These are phyloP conservation scores for Xylariaceae sp. DNA, from an alignment of 2,329 filamentous ascomycete genomes.

Conservation along the genomic window DNA sequence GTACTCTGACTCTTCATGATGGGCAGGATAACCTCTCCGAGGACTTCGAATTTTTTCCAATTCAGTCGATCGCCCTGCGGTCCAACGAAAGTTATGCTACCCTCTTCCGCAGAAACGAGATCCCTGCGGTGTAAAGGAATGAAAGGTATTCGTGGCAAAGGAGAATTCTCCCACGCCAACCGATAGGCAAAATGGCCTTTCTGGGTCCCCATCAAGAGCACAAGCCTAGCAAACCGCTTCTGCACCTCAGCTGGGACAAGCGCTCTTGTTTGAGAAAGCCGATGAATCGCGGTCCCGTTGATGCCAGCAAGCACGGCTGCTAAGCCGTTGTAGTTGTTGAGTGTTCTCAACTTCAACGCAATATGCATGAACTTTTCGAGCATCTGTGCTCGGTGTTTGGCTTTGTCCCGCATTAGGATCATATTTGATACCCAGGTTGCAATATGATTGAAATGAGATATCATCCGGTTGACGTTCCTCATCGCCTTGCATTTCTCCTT, in stretches of 20 bases:
- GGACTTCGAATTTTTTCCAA: slow-evolving; percentile 97
- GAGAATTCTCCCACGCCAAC: slow-evolving; percentile 96
- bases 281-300: slow-evolving; percentile 84
- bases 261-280: slow-evolving; percentile 78
- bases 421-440: slow-evolving; percentile 84
- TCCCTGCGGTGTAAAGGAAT: slow-evolving; percentile 89
- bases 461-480: slow-evolving; percentile 91
- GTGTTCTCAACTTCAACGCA: slow-evolving; percentile 80
- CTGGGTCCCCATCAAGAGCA: slow-evolving; percentile 90
- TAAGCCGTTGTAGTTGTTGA: slow-evolving; percentile 97
- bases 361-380: slow-evolving; percentile 96
- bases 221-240: slow-evolving; percentile 86
- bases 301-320: slow-evolving; percentile 94
- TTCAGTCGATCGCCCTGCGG: slow-evolving; percentile 79
- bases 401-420: slow-evolving; percentile 89
- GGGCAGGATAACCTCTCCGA: slow-evolving; percentile 88
- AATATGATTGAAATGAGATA: slow-evolving; percentile 87
- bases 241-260: slow-evolving; percentile 73
- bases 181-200: slow-evolving; percentile 95
- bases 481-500: slow-evolving; percentile 79
- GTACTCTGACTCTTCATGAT: slow-evolving; percentile 91
- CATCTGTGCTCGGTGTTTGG: slow-evolving; percentile 90
- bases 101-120: slow-evolving; percentile 89
- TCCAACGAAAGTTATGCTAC: slow-evolving; percentile 87
- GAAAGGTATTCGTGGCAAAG: slow-evolving; percentile 88